Percentiles rank a stretch among this genome's conserved stretches.
phyloP scores from a whole-genome alignment of 805 yeast species.

The Ogataea minuta region DNA sequence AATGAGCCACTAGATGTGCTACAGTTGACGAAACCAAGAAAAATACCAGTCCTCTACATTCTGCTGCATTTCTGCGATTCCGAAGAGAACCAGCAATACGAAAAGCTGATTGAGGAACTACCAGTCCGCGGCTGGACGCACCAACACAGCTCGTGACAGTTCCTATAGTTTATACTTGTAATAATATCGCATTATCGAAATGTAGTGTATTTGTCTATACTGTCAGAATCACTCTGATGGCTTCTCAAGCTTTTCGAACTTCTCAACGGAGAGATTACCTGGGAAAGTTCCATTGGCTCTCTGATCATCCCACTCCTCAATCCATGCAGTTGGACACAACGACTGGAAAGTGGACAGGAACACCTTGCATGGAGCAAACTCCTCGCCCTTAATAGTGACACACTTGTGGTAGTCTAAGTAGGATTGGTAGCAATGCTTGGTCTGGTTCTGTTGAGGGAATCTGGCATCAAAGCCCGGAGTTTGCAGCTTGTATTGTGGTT shows the following conservation, averaged over 20 bases:
- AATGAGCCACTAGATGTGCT: conserved; percentile 6
- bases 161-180: no score
- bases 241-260: conserved; percentile 18
- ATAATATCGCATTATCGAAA: conserved; percentile 12
- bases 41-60: conserved; percentile 26
- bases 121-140: conserved; percentile 8
- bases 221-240: conserved; percentile 3
- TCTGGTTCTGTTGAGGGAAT: conserved; percentile 96
- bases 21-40: conserved; percentile 11
- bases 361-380: conserved; percentile 94
- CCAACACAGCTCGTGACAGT: not conserved
- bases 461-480: conserved; percentile 85
- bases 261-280: conserved; percentile 37
- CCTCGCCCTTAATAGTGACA: conserved; percentile 95
- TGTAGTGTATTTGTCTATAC: conserved; percentile 12
- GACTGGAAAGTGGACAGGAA: conserved; percentile 89
- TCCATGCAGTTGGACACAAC: conserved; percentile 82
- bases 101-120: not conserved
- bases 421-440: conserved; percentile 97
- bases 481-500: conserved; percentile 43
- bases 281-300: conserved; percentile 49
- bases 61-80: conserved; percentile 21
- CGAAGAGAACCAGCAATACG: conserved; percentile 6
- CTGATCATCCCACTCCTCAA: conserved; percentile 85
- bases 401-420: conserved; percentile 98